Evolutionary conservation across 345 rosid species (phyloP).

Genomic region (Odontarrhena argentea): DNA sequence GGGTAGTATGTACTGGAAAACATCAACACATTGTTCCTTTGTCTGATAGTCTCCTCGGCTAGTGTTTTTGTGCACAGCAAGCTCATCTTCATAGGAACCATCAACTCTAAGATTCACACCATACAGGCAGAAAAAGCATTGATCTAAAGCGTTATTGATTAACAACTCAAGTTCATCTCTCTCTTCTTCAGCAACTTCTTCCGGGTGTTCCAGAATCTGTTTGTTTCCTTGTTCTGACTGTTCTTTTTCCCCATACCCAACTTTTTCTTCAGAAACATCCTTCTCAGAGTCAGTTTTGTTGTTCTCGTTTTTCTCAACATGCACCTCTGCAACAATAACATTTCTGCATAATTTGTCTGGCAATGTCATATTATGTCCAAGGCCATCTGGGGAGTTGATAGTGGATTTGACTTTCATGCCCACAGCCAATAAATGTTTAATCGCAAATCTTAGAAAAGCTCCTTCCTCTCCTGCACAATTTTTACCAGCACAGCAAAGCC

Average conservation of each 20-base stretch:
- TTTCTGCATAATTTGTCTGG: constrained; percentile 47
- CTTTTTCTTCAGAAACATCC: constrained; percentile 47
- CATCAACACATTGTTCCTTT: constrained; percentile 96
- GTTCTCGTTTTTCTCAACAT: constrained; percentile 45
- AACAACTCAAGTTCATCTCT: constrained; percentile 83
- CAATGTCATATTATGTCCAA: constrained; percentile 48
- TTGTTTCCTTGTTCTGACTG: constrained; percentile 44
- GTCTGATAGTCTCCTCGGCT: constrained; percentile 98
- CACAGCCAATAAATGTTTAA: constrained; percentile 89
- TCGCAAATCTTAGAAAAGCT: constrained; percentile 86
- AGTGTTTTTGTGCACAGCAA: constrained; percentile 81
- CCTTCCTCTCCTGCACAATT: constrained; percentile 85
- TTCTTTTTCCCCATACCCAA: constrained; percentile 40
- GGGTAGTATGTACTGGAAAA: constrained; percentile 91
- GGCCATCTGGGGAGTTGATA: constrained; percentile 44
- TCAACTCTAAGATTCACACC: constrained; percentile 95
- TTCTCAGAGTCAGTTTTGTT: constrained; percentile 40
- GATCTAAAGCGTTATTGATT: constrained; percentile 88
- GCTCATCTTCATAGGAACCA: constrained; percentile 84
- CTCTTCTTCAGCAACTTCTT: constrained; percentile 73
- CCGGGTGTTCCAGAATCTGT: constrained; percentile 41
- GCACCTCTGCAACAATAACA: constrained; percentile 42
- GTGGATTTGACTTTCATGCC: constrained; percentile 88
- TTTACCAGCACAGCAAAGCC: constrained; percentile 86
- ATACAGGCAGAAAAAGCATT: constrained; percentile 94